Percentiles rank a stretch among this genome's conserved stretches.
Evolutionary conservation across 805 yeast genomes (phyloP).

Genomic region (Wickerhamomyces mucosus): DNA sequence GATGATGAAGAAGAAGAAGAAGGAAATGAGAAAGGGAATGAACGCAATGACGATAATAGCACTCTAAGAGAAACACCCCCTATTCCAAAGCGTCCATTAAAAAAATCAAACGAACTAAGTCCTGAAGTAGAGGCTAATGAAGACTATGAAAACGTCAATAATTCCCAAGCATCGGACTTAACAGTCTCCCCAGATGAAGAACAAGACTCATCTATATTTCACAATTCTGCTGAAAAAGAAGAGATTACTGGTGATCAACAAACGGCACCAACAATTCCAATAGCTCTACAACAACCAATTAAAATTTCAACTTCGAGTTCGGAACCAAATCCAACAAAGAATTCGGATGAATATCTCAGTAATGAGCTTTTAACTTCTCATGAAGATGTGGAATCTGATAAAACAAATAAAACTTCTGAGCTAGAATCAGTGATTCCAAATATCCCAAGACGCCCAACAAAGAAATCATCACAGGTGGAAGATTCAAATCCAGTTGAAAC

Average conservation of each 20-base stretch:
- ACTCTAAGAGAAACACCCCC: constrained; percentile 1
- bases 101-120: neutral
- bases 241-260: neutral
- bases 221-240: no score
- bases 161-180: no score
- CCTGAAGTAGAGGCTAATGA: neutral
- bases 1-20: neutral
- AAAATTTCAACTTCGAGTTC: neutral
- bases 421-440: neutral
- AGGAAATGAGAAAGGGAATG: neutral
- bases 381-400: no score
- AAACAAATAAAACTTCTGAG: neutral
- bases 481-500: neutral
- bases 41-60: neutral
- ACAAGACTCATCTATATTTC: no score
- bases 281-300: constrained; percentile 4
- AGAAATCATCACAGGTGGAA: neutral
- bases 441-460: constrained; percentile 5
- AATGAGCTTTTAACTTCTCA: no score
- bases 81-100: constrained; percentile 7
- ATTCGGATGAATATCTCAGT: no score
- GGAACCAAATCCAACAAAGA: neutral
- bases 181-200: no score
- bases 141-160: no score
- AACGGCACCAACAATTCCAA: neutral